These are phyloP conservation scores for Fistulinella prunicolor DNA, from an alignment of 768 basidiomycete genomes.

Conservation along the genomic window DNA sequence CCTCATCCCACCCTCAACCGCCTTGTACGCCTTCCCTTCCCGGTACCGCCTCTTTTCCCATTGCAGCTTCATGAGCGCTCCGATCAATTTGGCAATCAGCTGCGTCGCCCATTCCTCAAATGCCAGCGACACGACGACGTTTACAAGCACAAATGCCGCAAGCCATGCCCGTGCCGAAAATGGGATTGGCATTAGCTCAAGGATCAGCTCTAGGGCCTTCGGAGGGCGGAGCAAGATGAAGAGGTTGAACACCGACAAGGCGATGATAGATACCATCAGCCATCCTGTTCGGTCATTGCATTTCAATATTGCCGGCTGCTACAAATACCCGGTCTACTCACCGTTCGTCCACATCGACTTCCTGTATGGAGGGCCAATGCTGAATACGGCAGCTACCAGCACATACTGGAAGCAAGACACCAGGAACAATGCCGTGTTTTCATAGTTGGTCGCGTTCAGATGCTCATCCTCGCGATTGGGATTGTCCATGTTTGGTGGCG, in stretches of 20 bases:
- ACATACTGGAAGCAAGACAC: slow-evolving; percentile 99
- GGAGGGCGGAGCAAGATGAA: slow-evolving; percentile 76
- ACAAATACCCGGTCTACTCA: slow-evolving; percentile 34
- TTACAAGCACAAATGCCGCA: slow-evolving; percentile 62
- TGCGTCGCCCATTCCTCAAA: slow-evolving; percentile 79
- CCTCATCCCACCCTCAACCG: slow-evolving; percentile 71
- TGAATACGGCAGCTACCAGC: slow-evolving; percentile 94
- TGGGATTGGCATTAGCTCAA: slow-evolving; percentile 79
- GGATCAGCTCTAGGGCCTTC: slow-evolving; percentile 48
- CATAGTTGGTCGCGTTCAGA: slow-evolving; percentile 82
- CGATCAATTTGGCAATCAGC: slow-evolving; percentile 54
- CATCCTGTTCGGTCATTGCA: slow-evolving; percentile 46
- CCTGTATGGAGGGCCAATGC: slow-evolving; percentile 95
- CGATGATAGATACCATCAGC: slow-evolving; percentile 74
- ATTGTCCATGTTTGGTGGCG: slow-evolving; percentile 52
- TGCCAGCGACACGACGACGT: slow-evolving; percentile 64
- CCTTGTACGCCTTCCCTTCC: slow-evolving; percentile 81
- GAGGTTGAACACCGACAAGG: slow-evolving; percentile 69
- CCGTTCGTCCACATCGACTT: slow-evolving; percentile 95
- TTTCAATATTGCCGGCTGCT: background rate
- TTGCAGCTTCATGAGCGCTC: slow-evolving; percentile 41
- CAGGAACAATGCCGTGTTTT: slow-evolving; percentile 90
- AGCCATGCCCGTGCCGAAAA: slow-evolving; percentile 64
- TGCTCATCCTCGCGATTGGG: slow-evolving; percentile 58
- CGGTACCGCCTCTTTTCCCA: slow-evolving; percentile 45